Evolutionary conservation across 768 basidiomycete species (phyloP).

Genomic region (Lentinula aciculospora): DNA sequence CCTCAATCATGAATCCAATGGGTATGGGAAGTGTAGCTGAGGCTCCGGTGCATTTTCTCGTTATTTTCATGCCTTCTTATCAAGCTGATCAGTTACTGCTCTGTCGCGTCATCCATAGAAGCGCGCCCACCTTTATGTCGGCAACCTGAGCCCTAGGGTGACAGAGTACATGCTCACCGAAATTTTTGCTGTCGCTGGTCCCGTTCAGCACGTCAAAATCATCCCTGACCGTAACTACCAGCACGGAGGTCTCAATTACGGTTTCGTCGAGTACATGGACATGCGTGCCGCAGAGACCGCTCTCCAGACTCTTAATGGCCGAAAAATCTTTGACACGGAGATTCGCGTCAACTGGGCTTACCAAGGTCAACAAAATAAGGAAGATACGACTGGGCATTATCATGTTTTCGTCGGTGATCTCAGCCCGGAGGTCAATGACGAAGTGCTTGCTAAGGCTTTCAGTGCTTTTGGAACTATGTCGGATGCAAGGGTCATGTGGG

Average conservation of each 20-base stretch:
- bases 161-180: slow-evolving; percentile 99
- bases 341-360: slow-evolving; percentile 99
- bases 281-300: slow-evolving; percentile 99
- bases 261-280: slow-evolving; percentile 98
- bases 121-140: slow-evolving; percentile 97
- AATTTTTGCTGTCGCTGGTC: slow-evolving; percentile 93
- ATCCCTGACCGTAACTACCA: slow-evolving; percentile 99
- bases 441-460: slow-evolving; percentile 95
- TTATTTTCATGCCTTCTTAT: slow-evolving; percentile 17
- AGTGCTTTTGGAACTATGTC: slow-evolving; percentile 94
- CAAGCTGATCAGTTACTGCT: slow-evolving; percentile 21
- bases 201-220: slow-evolving; percentile 99
- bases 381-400: slow-evolving; percentile 95
- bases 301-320: slow-evolving; percentile 95
- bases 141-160: slow-evolving; percentile 94
- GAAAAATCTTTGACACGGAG: slow-evolving; percentile 99
- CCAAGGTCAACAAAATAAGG: slow-evolving; percentile 97
- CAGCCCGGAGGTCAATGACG: slow-evolving; percentile 97
- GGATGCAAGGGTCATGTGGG: slow-evolving; percentile 99
- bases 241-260: slow-evolving; percentile 98
- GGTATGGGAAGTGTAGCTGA: slow-evolving; percentile 66
- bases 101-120: slow-evolving; percentile 40
- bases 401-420: slow-evolving; percentile 99
- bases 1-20: slow-evolving; percentile 73
- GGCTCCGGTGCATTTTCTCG: slow-evolving; percentile 59